These are phyloP conservation scores for Hypoxylon sp. DNA, from an alignment of 2,329 filamentous ascomycete species.

Conservation along the genomic window DNA sequence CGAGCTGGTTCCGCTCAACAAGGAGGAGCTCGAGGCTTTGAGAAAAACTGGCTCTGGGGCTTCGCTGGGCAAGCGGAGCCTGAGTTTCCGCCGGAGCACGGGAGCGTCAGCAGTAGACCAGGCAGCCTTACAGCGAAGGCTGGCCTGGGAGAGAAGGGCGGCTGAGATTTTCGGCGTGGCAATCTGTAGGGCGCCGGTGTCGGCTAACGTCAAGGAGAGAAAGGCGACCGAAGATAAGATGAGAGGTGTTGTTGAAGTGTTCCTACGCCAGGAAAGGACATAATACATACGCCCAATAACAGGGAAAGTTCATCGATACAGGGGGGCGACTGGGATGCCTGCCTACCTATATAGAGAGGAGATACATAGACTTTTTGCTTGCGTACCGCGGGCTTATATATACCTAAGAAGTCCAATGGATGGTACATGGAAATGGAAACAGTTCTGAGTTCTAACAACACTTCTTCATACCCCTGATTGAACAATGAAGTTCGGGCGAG, in stretches of 20 bases:
- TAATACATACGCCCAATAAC: constrained; percentile 7
- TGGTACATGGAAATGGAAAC: no score
- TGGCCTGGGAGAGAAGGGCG: constrained; percentile 72
- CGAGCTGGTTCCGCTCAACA: constrained; percentile 63
- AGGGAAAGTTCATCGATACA: not conserved
- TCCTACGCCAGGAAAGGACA: constrained; percentile 64
- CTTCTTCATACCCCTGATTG: not conserved
- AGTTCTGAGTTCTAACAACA: no score
- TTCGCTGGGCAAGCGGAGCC: constrained; percentile 59
- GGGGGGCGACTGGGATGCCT: constrained; percentile 3
- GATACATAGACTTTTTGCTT: constrained; percentile 18
- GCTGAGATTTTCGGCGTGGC: constrained; percentile 76
- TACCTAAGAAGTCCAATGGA: not conserved
- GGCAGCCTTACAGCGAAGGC: constrained; percentile 67
- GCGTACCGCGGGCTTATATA: not conserved
- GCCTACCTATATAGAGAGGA: constrained; percentile 21
- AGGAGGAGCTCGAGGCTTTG: constrained; percentile 57
- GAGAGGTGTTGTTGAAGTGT: constrained; percentile 78
- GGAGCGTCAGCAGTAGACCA: constrained; percentile 53
- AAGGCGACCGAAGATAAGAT: constrained; percentile 75
- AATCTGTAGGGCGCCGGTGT: constrained; percentile 68
- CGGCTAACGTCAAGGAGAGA: constrained; percentile 67
- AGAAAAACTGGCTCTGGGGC: constrained; percentile 42
- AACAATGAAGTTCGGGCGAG: not conserved
- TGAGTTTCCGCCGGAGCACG: constrained; percentile 62